Conservation (phyloP, 1,284 basidiomycete species). For the Abortiporus biennis region DNA sequence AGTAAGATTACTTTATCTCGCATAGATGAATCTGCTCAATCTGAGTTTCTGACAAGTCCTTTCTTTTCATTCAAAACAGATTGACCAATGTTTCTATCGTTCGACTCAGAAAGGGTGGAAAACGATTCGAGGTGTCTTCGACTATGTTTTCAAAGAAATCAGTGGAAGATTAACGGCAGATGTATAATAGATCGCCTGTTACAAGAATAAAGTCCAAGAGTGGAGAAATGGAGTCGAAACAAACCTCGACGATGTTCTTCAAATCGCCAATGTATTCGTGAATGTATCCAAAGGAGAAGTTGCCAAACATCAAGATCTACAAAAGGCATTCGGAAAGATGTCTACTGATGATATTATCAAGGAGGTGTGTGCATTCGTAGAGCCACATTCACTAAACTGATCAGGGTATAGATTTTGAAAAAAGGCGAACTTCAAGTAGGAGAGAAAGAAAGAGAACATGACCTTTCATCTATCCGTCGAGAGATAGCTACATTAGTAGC, state of each 20-base stretch:
- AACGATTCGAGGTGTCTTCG: conserved; percentile 85
- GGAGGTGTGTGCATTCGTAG: conserved; percentile 51
- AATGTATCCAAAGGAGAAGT: conserved; percentile 97
- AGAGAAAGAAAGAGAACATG: conserved; percentile 93
- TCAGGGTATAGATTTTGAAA: conserved; percentile 68
- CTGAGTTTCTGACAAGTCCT: conserved; percentile 8
- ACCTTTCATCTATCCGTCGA: conserved; percentile 76
- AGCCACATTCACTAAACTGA: not conserved
- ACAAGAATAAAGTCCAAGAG: conserved; percentile 99
- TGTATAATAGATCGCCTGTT: conserved; percentile 87
- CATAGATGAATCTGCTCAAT: not conserved
- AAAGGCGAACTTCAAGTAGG: conserved; percentile 97
- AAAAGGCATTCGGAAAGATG: conserved; percentile 85
- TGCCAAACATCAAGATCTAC: conserved; percentile 83
- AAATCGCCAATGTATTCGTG: conserved; percentile 93
- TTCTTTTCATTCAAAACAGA: conserved; percentile 34
- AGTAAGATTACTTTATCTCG: conserved; percentile 36
- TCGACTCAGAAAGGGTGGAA: conserved; percentile 92
- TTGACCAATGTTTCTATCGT: conserved; percentile 97
- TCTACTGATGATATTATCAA: conserved; percentile 74
- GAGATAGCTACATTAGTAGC: conserved; percentile 95
- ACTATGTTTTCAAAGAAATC: not conserved
- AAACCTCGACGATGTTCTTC: conserved; percentile 92
- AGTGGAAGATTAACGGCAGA: not conserved
- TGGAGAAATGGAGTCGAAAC: conserved; percentile 94